These are phyloP conservation scores for Eucalyptus virginea DNA, from an alignment of 345 rosid species.

Conservation along the genomic window DNA sequence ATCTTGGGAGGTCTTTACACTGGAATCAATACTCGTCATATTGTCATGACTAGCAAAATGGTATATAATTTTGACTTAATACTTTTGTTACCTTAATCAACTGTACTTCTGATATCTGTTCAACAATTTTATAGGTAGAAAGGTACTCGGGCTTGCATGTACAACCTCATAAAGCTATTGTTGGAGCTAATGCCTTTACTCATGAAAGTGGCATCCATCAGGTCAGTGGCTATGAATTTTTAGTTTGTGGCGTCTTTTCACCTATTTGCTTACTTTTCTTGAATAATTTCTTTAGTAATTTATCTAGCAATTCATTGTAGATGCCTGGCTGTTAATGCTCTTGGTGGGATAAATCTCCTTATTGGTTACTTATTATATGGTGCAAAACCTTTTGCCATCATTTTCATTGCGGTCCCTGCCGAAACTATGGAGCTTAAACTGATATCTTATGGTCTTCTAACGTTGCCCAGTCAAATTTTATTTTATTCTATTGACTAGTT, in stretches of 20 bases:
- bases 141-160: conserved; percentile 72
- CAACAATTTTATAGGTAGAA: conserved; percentile 47
- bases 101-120: not conserved
- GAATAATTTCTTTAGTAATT: not conserved
- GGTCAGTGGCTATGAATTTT: conserved; percentile 12
- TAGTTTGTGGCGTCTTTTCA: not conserved
- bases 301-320: not conserved
- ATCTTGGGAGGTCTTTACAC: conserved; percentile 66
- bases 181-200: conserved; percentile 94
- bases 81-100: not conserved
- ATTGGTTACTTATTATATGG: not conserved
- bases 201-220: conserved; percentile 97
- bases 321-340: not conserved
- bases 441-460: not conserved
- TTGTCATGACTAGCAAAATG: conserved; percentile 94
- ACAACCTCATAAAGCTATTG: conserved; percentile 96
- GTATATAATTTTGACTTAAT: conserved; percentile 13
- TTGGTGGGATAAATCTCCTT: not conserved
- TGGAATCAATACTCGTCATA: conserved; percentile 67
- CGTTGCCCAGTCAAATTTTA: not conserved
- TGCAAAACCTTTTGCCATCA: not conserved
- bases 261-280: not conserved
- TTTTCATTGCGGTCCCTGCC: not conserved
- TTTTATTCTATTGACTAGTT: not conserved
- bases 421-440: not conserved